Evolutionary conservation across 495 filamentous ascomycete genomes (phyloP).

Genomic region (Penicillium angulare): DNA sequence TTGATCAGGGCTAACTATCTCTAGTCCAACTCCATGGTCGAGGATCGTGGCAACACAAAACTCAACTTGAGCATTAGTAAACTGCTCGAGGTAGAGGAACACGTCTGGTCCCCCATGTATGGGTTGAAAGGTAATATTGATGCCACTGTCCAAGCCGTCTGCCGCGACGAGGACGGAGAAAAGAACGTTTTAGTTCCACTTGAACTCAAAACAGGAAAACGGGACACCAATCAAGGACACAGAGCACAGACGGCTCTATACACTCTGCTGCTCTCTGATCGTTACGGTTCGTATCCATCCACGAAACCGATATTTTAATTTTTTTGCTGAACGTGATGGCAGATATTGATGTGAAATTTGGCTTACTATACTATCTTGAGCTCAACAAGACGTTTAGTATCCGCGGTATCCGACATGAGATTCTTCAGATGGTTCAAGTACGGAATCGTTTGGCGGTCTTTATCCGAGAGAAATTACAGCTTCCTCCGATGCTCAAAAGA

Average conservation of each 20-base stretch:
- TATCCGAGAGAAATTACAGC: conserved; percentile 71
- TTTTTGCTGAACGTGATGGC: background rate
- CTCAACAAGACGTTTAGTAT: conserved; percentile 81
- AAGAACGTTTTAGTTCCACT: conserved; percentile 83
- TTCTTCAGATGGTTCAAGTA: conserved; percentile 93
- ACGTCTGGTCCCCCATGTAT: conserved; percentile 96
- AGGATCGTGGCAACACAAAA: conserved; percentile 69
- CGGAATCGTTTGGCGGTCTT: conserved; percentile 87
- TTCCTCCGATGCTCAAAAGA: conserved; percentile 83
- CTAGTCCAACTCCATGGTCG: conserved; percentile 68
- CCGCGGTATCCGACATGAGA: conserved; percentile 76
- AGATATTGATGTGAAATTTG: conserved; percentile 85
- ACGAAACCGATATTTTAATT: background rate
- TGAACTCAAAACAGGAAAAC: conserved; percentile 91
- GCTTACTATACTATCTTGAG: conserved; percentile 93
- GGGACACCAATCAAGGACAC: conserved; percentile 69
- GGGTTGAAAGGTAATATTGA: conserved; percentile 97
- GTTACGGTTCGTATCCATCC: conserved; percentile 61
- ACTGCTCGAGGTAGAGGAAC: conserved; percentile 93
- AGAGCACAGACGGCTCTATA: conserved; percentile 94
- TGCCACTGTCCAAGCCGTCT: conserved; percentile 90
- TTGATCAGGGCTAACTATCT: background rate
- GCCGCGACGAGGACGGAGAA: conserved; percentile 60
- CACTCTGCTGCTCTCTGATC: conserved; percentile 86
- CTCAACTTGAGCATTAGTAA: conserved; percentile 85